Evolutionary conservation across 1,284 basidiomycete genomes (phyloP), one percentile per base, ranked within the genome.

Genomic region (Mycosarcoma mackinlayi): DNA sequence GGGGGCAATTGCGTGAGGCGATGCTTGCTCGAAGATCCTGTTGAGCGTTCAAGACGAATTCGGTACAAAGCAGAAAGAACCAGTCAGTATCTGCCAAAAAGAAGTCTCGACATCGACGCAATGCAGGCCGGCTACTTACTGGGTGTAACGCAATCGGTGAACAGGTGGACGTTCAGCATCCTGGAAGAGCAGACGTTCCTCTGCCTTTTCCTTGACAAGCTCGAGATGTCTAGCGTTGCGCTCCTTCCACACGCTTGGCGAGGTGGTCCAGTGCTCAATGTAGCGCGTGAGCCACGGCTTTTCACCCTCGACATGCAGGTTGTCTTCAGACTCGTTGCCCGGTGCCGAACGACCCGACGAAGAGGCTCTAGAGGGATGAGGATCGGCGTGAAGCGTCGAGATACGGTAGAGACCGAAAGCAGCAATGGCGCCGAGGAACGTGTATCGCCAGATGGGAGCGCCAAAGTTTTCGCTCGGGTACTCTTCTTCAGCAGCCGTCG

Each of bases 241-340:
- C 56, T 76, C 65, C 64, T 79, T 77, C 61, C 62, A 73, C 1
- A 62, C 56, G 16, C 44, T 50, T 8, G 64, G 31, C 4, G 73
- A 62, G 6, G 77, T 72, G 31, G 66, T 51, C 63, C 70, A 76
- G 54, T 74, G 48, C 46, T 73, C 59, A 11, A 79, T 76, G 62
- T 79, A 79, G 16, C 74, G 56, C n/a, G 77, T 79, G 23, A 79
- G 60, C 60, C 75, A 78, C n/a, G 77, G 77, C 52, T 58, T 55
- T n/a, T 74, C 55, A 33, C 39, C 67, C 14, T 72, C 64, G 27
- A 37, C 37, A 49, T 75, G 62, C 11, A 59, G 31, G 50, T 75
- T 62, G 57, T 78, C 66, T 51, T 70, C 73, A 18, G 61, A 61
- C 50, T 75, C 59, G 65, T 75, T 73, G 56, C 61, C 65, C 30